Conservation (phyloP, 345 rosid species). For the Combretum micranthum region DNA sequence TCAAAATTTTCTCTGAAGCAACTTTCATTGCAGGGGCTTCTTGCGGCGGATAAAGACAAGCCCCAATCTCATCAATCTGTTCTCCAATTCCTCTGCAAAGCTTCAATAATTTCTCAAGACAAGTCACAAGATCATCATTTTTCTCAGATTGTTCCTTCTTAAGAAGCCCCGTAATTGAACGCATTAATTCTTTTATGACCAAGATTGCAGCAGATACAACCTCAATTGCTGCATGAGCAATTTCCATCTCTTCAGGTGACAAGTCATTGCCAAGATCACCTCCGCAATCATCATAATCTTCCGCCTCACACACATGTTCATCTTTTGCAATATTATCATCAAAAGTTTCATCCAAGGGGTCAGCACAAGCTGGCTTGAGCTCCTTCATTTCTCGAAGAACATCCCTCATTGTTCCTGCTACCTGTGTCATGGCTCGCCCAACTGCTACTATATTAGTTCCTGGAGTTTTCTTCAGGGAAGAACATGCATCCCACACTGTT, state of each 20-base stretch:
- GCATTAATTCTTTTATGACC: conserved; percentile 70
- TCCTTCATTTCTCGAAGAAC: conserved; percentile 96
- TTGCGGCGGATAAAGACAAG: conserved; percentile 84
- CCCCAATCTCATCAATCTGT: conserved; percentile 77
- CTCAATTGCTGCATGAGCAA: conserved; percentile 47
- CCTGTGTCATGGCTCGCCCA: conserved; percentile 77
- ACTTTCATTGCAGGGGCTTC: conserved; percentile 44
- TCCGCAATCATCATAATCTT: conserved; percentile 21
- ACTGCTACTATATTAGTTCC: conserved; percentile 65
- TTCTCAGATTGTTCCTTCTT: conserved; percentile 55
- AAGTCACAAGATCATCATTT: conserved; percentile 39
- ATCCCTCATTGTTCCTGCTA: conserved; percentile 85
- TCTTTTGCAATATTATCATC: conserved; percentile 16
- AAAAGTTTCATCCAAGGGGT: conserved; percentile 26
- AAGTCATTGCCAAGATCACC: conserved; percentile 66
- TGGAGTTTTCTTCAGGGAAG: conserved; percentile 75
- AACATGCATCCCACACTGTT: conserved; percentile 83
- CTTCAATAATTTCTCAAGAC: conserved; percentile 68
- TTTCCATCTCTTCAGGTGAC: conserved; percentile 84
- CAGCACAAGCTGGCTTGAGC: conserved; percentile 53
- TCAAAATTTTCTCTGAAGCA: conserved; percentile 32
- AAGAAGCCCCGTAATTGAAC: conserved; percentile 61
- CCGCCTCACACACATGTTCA: conserved; percentile 15
- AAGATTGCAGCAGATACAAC: conserved; percentile 51
- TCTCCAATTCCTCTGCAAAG: conserved; percentile 49